phyloP scores from a whole-genome alignment of 2,329 filamentous ascomycete genomes.

The Simplicillium aogashimaense region DNA sequence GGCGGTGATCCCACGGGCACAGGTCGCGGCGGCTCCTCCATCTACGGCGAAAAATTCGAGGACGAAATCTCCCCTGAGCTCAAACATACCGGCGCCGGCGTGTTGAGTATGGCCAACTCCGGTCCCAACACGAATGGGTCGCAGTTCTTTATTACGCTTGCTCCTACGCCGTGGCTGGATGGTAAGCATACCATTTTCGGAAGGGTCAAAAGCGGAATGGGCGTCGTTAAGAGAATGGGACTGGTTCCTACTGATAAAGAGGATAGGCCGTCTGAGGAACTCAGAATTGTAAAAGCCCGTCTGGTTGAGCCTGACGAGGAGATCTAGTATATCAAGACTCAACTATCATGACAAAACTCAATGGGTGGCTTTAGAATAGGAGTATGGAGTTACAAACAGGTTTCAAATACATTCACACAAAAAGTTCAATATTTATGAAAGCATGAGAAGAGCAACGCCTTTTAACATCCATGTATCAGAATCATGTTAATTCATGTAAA shows the following conservation, averaged over 20 bases:
- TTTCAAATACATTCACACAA: too few species aligned
- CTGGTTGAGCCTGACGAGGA: conserved; percentile 52
- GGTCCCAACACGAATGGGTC: conserved; percentile 89
- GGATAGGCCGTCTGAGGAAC: conserved; percentile 71
- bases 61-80: conserved; percentile 75
- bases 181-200: conserved; percentile 97
- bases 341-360: too few species aligned
- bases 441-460: too few species aligned
- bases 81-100: conserved; percentile 85
- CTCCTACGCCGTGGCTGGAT: conserved; percentile 91
- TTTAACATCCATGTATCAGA: too few species aligned
- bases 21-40: conserved; percentile 76
- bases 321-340: neutral
- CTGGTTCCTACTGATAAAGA: conserved; percentile 73
- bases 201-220: conserved; percentile 73
- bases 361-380: too few species aligned
- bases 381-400: too few species aligned
- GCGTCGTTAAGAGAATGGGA: conserved; percentile 78
- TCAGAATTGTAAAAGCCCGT: conserved; percentile 67
- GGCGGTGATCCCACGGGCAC: conserved; percentile 91
- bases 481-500: too few species aligned
- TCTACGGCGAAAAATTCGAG: conserved; percentile 89
- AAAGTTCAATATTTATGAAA: too few species aligned
- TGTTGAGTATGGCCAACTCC: conserved; percentile 95
- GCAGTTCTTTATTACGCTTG: conserved; percentile 93